Conservation (phyloP, 169 alveolate species). For the Cryptosporidium baileyi region DNA sequence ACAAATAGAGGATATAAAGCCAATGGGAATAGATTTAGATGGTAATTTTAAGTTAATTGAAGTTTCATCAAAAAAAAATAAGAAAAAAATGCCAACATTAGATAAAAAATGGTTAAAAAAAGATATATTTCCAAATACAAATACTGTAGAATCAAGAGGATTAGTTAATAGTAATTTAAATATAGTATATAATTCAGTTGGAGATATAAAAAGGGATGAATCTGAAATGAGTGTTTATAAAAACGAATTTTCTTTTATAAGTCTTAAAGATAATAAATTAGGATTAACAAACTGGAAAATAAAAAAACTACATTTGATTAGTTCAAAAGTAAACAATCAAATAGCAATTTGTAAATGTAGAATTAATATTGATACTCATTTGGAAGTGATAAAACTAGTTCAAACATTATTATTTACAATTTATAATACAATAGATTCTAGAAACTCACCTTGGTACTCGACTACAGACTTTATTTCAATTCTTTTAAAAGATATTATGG, state of each 20-base stretch:
- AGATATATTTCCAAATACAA: background rate
- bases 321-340: conserved; percentile 16
- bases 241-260: background rate
- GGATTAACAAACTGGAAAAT: background rate
- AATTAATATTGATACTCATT: background rate
- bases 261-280: background rate
- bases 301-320: conserved; percentile 17
- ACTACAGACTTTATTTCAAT: conserved; percentile 30
- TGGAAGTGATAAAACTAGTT: background rate
- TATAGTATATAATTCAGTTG: too few species aligned
- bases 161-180: too few species aligned
- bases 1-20: conserved; percentile 25
- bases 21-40: conserved; percentile 3
- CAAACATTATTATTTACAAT: conserved; percentile 36
- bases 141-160: conserved; percentile 1
- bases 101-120: conserved; percentile 13
- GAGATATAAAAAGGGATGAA: too few species aligned
- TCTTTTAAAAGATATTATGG: conserved; percentile 26
- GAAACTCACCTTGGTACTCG: conserved; percentile 35
- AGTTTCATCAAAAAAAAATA: background rate
- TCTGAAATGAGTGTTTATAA: background rate
- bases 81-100: background rate
- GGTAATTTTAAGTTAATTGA: conserved; percentile 5
- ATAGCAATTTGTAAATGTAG: conserved; percentile 40
- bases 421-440: background rate